phyloP scores from a whole-genome alignment of 2,329 filamentous ascomycete species.

The Trichoderma sp. region DNA sequence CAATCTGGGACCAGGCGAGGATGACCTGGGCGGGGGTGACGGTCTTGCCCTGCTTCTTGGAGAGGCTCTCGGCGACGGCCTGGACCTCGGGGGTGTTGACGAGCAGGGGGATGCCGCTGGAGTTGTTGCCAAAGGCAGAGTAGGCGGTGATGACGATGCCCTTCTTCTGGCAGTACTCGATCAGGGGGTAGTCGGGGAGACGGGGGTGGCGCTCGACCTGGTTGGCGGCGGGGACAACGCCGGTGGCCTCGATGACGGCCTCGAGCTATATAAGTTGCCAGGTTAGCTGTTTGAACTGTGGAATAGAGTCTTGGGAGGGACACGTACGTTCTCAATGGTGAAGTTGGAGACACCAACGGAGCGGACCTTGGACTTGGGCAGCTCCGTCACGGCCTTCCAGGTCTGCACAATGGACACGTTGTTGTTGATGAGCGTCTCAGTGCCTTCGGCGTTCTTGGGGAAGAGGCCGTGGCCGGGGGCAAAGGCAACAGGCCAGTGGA shows the following conservation, averaged over 20 bases:
- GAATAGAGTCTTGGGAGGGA: not conserved
- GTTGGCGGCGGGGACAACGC: conserved; percentile 63
- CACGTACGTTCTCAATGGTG: conserved; percentile 53
- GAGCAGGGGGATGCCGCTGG: conserved; percentile 50
- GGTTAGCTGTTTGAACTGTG: not conserved
- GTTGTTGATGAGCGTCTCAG: conserved; percentile 49
- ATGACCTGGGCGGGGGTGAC: conserved; percentile 49
- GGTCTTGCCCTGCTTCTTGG: conserved; percentile 38
- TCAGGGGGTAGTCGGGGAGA: conserved; percentile 57
- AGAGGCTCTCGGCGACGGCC: conserved; percentile 54
- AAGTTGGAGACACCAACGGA: conserved; percentile 77
- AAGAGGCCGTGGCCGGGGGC: conserved; percentile 45
- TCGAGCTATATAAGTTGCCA: conserved; percentile 46
- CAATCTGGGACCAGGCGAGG: conserved; percentile 60
- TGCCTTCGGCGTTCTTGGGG: conserved; percentile 43
- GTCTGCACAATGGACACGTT: conserved; percentile 46
- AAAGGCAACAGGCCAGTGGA: conserved; percentile 63
- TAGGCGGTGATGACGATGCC: conserved; percentile 68
- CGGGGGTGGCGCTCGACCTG: conserved; percentile 70
- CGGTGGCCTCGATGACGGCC: conserved; percentile 57
- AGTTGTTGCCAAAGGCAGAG: conserved; percentile 57
- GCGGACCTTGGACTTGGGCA: conserved; percentile 61
- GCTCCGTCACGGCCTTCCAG: conserved; percentile 56
- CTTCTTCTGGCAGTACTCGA: conserved; percentile 63
- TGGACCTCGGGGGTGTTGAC: conserved; percentile 59